Evolutionary conservation across 2,329 filamentous ascomycete genomes (phyloP).

Genomic region (Stemphylium lycopersici): DNA sequence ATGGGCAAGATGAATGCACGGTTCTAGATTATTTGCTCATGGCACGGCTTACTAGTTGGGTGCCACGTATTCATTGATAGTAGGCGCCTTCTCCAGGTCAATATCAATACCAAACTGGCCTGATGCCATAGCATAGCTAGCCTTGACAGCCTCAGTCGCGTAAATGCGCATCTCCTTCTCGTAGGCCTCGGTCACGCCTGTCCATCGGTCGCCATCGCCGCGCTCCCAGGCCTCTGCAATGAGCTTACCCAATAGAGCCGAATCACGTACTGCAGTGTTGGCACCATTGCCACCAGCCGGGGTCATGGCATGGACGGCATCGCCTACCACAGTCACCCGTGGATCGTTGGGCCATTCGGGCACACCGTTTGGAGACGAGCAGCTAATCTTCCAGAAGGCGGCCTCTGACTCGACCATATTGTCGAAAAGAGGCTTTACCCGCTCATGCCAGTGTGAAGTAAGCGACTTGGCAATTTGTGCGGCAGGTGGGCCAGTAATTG

Average conservation of each 20-base stretch:
- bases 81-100: constrained; percentile 23
- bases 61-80: constrained; percentile 25
- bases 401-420: constrained; percentile 63
- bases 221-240: constrained; percentile 36
- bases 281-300: constrained; percentile 55
- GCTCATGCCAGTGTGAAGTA: constrained; percentile 62
- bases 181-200: constrained; percentile 46
- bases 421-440: constrained; percentile 63
- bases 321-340: constrained; percentile 55
- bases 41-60: constrained; percentile 8
- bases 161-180: constrained; percentile 49
- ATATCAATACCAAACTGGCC: constrained; percentile 23
- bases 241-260: constrained; percentile 50
- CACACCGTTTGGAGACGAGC: constrained; percentile 64
- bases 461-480: constrained; percentile 64
- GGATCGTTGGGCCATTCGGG: constrained; percentile 66
- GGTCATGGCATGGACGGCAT: constrained; percentile 55
- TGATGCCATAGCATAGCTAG: constrained; percentile 56
- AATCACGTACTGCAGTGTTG: constrained; percentile 54
- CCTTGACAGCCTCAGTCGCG: constrained; percentile 51
- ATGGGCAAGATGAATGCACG: too few relatives aligned
- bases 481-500: constrained; percentile 62
- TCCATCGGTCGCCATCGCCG: constrained; percentile 29
- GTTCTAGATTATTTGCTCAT: not conserved
- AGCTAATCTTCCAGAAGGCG: constrained; percentile 72